A percentile compares a stretch with the other conserved stretches of the same genome.
These are phyloP conservation scores for Russula abietina DNA, from an alignment of 768 basidiomycete genomes.

Conservation along the genomic window DNA sequence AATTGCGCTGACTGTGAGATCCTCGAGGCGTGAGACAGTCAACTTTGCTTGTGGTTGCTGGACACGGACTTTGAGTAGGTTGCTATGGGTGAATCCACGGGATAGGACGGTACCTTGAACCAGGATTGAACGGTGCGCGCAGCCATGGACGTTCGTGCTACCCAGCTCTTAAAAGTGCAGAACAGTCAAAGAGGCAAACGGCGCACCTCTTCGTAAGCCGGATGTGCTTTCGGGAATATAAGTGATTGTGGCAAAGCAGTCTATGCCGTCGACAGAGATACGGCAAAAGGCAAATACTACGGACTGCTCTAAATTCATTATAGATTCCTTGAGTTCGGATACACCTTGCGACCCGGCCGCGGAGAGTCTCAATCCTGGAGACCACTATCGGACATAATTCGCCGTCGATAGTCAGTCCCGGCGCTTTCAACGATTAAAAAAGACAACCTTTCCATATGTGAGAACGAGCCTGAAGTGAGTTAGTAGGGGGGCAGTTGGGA, in stretches of 20 bases:
- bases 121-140: slow-evolving; percentile 23
- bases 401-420: background rate
- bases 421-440: background rate
- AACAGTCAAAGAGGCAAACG: background rate
- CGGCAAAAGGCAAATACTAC: slow-evolving; percentile 19
- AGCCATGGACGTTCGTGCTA: slow-evolving; percentile 19
- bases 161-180: background rate
- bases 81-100: background rate
- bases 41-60: slow-evolving; percentile 20
- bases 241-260: slow-evolving; percentile 17
- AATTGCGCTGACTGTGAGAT: slow-evolving; percentile 7
- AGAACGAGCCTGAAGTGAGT: slow-evolving; percentile 14
- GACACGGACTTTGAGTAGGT: background rate
- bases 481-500: background rate
- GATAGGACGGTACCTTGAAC: slow-evolving; percentile 19
- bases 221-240: slow-evolving; percentile 22
- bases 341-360: slow-evolving; percentile 23
- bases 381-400: slow-evolving; percentile 14
- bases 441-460: slow-evolving; percentile 20
- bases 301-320: slow-evolving; percentile 10
- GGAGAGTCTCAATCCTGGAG: slow-evolving; percentile 15
- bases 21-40: slow-evolving; percentile 15
- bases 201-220: slow-evolving; percentile 17
- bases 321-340: slow-evolving; percentile 13
- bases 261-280: slow-evolving; percentile 2